Percentiles rank a stretch among this genome's conserved stretches.
Evolutionary conservation across 805 yeast species (phyloP).

Genomic region (Yamadazyma paraphyllophila): DNA sequence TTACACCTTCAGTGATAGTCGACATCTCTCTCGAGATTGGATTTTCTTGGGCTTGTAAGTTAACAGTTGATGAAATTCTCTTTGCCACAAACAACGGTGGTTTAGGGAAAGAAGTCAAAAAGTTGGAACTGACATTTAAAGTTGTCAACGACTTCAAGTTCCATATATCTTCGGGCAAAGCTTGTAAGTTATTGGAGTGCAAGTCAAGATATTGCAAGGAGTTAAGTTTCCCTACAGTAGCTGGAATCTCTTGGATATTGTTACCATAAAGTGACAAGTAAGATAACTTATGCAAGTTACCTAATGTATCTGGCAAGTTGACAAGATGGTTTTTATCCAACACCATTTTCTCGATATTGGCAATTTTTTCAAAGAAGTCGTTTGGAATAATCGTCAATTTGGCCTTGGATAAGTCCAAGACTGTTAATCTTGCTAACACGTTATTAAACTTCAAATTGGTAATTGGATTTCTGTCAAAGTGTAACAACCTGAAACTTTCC

Average conservation of each 20-base stretch:
- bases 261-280: slow-evolving; percentile 72
- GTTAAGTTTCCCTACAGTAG: slow-evolving; percentile 56
- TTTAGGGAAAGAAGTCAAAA: slow-evolving; percentile 59
- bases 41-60: slow-evolving; percentile 14
- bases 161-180: slow-evolving; percentile 68
- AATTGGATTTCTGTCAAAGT: slow-evolving; percentile 80
- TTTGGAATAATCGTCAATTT: slow-evolving; percentile 73
- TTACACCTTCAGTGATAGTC: slow-evolving; percentile 3
- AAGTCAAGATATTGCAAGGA: slow-evolving; percentile 68
- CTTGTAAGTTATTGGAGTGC: slow-evolving; percentile 79
- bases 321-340: slow-evolving; percentile 82
- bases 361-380: slow-evolving; percentile 57
- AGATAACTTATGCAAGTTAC: slow-evolving; percentile 54
- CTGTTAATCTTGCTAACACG: slow-evolving; percentile 58
- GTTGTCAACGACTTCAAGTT: slow-evolving; percentile 51
- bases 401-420: slow-evolving; percentile 77
- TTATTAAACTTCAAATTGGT: slow-evolving; percentile 60
- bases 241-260: slow-evolving; percentile 69
- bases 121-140: slow-evolving; percentile 73
- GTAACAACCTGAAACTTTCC: slow-evolving; percentile 62
- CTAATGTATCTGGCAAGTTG: slow-evolving; percentile 67
- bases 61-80: slow-evolving; percentile 29
- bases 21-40: slow-evolving; percentile 1
- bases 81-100: slow-evolving; percentile 38
- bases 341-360: slow-evolving; percentile 67